Evolutionary conservation across 805 yeast genomes (phyloP), one percentile per base, ranked within the genome.

Genomic region (Tetrapisispora pingtungensis): DNA sequence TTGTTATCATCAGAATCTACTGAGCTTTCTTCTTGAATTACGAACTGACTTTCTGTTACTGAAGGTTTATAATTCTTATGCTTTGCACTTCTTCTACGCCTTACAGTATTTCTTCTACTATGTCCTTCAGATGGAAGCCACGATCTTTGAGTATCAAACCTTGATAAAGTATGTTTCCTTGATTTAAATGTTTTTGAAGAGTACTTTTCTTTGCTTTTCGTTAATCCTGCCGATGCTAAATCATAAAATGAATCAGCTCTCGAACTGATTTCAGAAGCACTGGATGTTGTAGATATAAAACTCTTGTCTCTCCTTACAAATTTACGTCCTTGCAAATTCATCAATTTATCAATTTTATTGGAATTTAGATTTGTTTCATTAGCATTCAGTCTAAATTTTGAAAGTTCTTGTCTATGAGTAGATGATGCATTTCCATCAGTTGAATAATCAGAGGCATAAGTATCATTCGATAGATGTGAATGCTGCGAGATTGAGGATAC

Each of bases 371-470:
- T 7, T 10, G 32, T 37, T 20, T 37, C 18, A 12, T 32, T 37
- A 12, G 20, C 17, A 24, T 20, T 48, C 39, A 14, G 43, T 39
- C 28, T 40, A 36, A 7, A 47, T 28, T 39, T 46, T 46, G 36
- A 32, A 28, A 47, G 41, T n/a, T 52, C 54, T 3, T 47, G 39
- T 10, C 40, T 38, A 19, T 42, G 41, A 15, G 44, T 36, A 10
- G 52, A 49, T 4, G 53, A 49, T 24, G 10, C 27, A 22, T 34
- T 42, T 15, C 36, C 65, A 32, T 62, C 61, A 4, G 74, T 72
- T 0, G 80, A 74, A 35, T 72, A 68, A 44, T 76, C 81, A 0
- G 81, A 76, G 33, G 68, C 61, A 3, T 70, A 68, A 0, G 79
- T 73, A 36, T 65, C 60, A 40, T 62, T 68, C 0, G 77, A 73